Evolutionary conservation across 2,329 filamentous ascomycete genomes (phyloP).

Genomic region (Cadophora sp.): DNA sequence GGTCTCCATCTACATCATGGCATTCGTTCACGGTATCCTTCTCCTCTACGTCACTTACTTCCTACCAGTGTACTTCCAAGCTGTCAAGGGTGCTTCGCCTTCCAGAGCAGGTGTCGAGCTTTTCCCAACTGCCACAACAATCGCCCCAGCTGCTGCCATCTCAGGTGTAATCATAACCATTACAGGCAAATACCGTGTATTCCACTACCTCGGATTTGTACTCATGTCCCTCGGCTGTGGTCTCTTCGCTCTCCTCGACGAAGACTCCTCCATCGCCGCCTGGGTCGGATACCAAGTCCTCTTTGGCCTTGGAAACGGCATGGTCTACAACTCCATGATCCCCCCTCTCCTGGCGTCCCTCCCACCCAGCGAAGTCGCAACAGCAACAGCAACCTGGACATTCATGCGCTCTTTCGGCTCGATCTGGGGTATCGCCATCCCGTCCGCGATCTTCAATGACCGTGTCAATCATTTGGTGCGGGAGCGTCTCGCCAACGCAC

Average conservation of each 20-base stretch:
- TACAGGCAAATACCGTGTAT: slow-evolving; percentile 67
- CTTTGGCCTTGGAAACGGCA: slow-evolving; percentile 67
- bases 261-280: slow-evolving; percentile 59
- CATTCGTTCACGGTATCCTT: slow-evolving; percentile 73
- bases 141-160: slow-evolving; percentile 66
- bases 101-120: slow-evolving; percentile 79
- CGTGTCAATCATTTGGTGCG: slow-evolving; percentile 15
- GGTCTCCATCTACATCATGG: slow-evolving; percentile 67
- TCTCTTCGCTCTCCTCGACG: slow-evolving; percentile 65
- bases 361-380: slow-evolving; percentile 66
- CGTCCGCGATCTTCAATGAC: slow-evolving; percentile 23
- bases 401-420: slow-evolving; percentile 59
- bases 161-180: slow-evolving; percentile 64
- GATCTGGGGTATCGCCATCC: slow-evolving; percentile 27
- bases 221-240: slow-evolving; percentile 70
- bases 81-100: slow-evolving; percentile 48
- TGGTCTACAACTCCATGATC: slow-evolving; percentile 72
- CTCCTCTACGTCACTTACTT: slow-evolving; percentile 32
- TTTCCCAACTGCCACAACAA: slow-evolving; percentile 70
- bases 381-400: slow-evolving; percentile 67
- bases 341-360: slow-evolving; percentile 71
- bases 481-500: neutral
- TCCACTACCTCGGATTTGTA: slow-evolving; percentile 64
- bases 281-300: slow-evolving; percentile 67
- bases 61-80: slow-evolving; percentile 76